Conservation (phyloP, 1,284 basidiomycete genomes). For the Kwoniella shivajii region DNA sequence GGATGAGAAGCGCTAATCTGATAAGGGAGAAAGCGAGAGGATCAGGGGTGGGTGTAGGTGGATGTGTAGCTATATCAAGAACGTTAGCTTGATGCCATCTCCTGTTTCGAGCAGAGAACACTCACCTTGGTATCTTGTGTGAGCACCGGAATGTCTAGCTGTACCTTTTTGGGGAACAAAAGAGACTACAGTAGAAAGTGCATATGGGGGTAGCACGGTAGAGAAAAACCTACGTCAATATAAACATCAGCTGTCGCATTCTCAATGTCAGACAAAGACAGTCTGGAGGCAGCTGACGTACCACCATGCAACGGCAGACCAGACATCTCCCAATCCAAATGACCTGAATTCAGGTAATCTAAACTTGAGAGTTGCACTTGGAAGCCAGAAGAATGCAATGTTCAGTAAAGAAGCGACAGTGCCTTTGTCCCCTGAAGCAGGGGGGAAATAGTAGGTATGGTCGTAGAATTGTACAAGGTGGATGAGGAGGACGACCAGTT, state of each 20-base stretch:
- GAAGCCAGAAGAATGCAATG: conserved; percentile 47
- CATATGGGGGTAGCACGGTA: conserved; percentile 48
- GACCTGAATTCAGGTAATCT: conserved; percentile 35
- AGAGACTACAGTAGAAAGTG: conserved; percentile 44
- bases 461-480: conserved; percentile 45
- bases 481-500: conserved; percentile 38
- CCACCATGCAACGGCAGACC: conserved; percentile 49
- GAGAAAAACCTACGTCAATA: conserved; percentile 33
- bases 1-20: conserved; percentile 46
- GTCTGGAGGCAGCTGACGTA: conserved; percentile 31
- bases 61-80: conserved; percentile 20
- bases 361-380: conserved; percentile 33
- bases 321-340: conserved; percentile 32
- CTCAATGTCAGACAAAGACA: too few species aligned
- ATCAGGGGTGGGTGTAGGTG: conserved; percentile 41
- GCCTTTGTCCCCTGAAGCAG: conserved; percentile 28
- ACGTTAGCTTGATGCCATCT: too few species aligned
- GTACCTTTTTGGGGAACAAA: conserved; percentile 45
- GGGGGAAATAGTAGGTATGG: conserved; percentile 46
- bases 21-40: conserved; percentile 47
- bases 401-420: conserved; percentile 38
- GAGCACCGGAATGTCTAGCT: conserved; percentile 19
- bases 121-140: conserved; percentile 38
- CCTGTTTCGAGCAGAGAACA: too few species aligned
- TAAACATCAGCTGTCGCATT: too few species aligned